Base-by-base conservation (phyloP, 2,329 filamentous ascomycete genomes). In the Fusarium euwallaceae region DNA sequence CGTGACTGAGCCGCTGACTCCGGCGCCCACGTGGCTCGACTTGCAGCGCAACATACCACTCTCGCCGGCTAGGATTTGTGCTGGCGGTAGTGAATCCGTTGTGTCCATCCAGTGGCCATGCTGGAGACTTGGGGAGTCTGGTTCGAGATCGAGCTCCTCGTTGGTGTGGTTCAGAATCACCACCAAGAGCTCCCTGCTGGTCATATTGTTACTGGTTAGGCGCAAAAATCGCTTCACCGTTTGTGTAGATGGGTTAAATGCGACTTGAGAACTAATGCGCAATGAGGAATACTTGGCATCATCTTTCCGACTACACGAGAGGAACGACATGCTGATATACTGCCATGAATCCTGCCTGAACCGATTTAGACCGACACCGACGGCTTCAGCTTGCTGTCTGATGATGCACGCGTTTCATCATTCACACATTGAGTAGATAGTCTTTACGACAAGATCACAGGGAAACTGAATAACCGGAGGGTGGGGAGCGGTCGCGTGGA, bases 81-180 rank as follows among this genome's bases (percentile, higher is more conserved):
- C 17, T 2, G 64, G 55, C 6, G 64, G 68, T 22, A 6, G 55
- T 27, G 39, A n/a, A 0, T 64, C 55, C 2, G 34, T 11, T 1
- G 37, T n/a, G 20, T 67, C 63, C 16, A 48, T 41, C 58, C 43
- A 71, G 6, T 68, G 22, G 4, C 68, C 64, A 24, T 64, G 64
- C 3, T 24, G 6, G 14, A 72, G 60, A 29, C 3, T 34, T 12
- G 60, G 60, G 12, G 60, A 71, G 22, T 64, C 32, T 7, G 20
- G 34, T 12, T 68, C 59, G n/a, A 64, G 53, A 6, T 64, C 51
- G 36, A 71, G 70, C 2, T 72, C 70, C 20, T 72, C 68, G 34
- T 72, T 72, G 4, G 70, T 68, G n/a, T 71, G 70, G 12, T 72
- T 72, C 22, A 71, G 16, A 22, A 71, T 56, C 6, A 72, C 68